Base-by-base conservation (phyloP, 2,329 filamentous ascomycete genomes). In the Clarireedia monteithiana region DNA sequence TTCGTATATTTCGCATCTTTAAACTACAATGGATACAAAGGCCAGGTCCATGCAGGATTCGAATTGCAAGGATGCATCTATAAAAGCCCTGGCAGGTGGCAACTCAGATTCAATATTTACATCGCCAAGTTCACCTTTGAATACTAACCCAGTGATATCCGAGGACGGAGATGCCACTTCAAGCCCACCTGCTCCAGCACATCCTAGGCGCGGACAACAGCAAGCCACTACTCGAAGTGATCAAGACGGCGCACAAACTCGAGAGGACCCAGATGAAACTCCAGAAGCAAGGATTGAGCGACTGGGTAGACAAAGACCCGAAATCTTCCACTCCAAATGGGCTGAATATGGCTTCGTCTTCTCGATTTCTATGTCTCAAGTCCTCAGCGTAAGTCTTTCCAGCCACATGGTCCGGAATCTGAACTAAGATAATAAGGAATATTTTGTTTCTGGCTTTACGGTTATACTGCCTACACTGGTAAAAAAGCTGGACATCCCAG, bases 391-490 rank as follows among this genome's bases (percentile, higher is more conserved):
- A 69, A 59, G 73, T 52, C 23, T n/a, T 27, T 30, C 27, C 7
- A 30, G 7, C 12, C 27, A 30, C 27, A 3, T 9, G 27, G 10
- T 10, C 7, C 10, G 27, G 20, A 30, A 30, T 30, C 6, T 30
- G 26, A 23, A 34, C 46, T 55, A 17, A 55, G 36, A 36, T 14
- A 7, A 27, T 58, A 17, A 78, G 74, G 83, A 86, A 69, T 86
- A 82, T 65, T 83, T 82, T 60, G 77, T 92, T 50, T 87, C 84
- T 48, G 89, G 89, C 34, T 94, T 91, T 68, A 80, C 79, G 58
- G 85, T 86, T 62, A 80, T 92, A 26, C 70, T 91, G 0, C 88
- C 89, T 0, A 81, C 81, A 0, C 69, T 94, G 3, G 74, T 82
- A 10, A 66, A 70, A 10, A 77, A 81, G 1, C 76, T 94, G 4